A percentile compares a stretch with the other conserved stretches of the same genome.
Evolutionary conservation across 2,329 filamentous ascomycete species (phyloP).

Genomic region (Anisogramma anomala): DNA sequence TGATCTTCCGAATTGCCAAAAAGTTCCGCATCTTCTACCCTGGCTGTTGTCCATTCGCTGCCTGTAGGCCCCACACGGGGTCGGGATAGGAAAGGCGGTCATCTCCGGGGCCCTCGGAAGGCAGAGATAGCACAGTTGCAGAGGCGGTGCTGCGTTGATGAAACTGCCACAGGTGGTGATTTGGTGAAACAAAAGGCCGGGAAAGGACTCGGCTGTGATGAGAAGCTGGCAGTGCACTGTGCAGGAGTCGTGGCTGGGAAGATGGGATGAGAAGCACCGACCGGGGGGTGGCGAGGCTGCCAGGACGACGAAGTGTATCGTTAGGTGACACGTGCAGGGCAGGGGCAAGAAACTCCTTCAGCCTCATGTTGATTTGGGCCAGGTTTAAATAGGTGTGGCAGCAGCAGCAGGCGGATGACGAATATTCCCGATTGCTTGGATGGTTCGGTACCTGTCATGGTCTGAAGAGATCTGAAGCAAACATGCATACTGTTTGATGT

Average conservation of each 20-base stretch:
- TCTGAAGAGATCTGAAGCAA: too few relatives aligned
- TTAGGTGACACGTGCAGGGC: too few relatives aligned
- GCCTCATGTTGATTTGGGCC: neutral
- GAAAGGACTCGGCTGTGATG: too few relatives aligned
- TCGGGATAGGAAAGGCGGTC: slow-evolving; percentile 4
- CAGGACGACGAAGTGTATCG: too few relatives aligned
- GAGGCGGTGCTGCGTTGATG: too few relatives aligned
- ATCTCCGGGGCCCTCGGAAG: slow-evolving; percentile 2
- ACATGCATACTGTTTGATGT: too few relatives aligned
- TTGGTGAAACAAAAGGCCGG: too few relatives aligned
- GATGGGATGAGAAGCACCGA: neutral
- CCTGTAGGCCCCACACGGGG: slow-evolving; percentile 8
- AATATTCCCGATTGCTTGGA: neutral
- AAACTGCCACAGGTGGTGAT: too few relatives aligned
- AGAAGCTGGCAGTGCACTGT: too few relatives aligned
- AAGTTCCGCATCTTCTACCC: slow-evolving; percentile 10
- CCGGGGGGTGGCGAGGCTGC: neutral
- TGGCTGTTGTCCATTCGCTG: neutral
- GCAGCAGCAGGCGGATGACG: neutral
- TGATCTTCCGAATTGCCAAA: slow-evolving; percentile 14
- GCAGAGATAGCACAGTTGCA: too few relatives aligned
- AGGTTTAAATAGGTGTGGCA: neutral
- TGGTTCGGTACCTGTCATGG: neutral
- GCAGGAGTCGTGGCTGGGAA: neutral
- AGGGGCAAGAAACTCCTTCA: slow-evolving; percentile 3